Conservation (phyloP, 345 rosid species). For the Noccaea caerulescens region DNA sequence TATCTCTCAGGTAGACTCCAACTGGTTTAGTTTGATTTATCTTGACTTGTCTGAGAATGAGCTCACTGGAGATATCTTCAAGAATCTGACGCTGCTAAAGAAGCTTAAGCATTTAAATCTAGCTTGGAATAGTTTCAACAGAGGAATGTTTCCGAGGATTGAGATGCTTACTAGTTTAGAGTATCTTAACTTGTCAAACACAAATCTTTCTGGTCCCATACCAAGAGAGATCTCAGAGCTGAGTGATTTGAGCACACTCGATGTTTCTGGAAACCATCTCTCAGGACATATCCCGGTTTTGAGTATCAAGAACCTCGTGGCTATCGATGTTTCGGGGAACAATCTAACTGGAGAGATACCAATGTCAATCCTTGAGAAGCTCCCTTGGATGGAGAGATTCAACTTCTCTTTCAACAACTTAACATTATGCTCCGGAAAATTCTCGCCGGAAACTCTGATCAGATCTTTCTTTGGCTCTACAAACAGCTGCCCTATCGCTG, state of each 20-base stretch:
- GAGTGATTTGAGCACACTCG: slow-evolving; percentile 60
- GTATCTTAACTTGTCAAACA: slow-evolving; percentile 78
- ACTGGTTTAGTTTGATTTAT: slow-evolving; percentile 65
- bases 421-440: slow-evolving; percentile 63
- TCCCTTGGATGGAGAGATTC: slow-evolving; percentile 65
- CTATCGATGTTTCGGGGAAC: slow-evolving; percentile 77
- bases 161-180: slow-evolving; percentile 56
- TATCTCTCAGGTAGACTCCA: slow-evolving; percentile 79
- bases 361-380: slow-evolving; percentile 53
- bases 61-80: slow-evolving; percentile 70
- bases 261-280: slow-evolving; percentile 78
- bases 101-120: slow-evolving; percentile 78
- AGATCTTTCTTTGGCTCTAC: slow-evolving; percentile 65
- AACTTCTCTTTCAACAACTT: slow-evolving; percentile 93
- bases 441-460: slow-evolving; percentile 52
- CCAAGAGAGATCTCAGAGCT: slow-evolving; percentile 59
- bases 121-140: slow-evolving; percentile 73
- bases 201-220: slow-evolving; percentile 66
- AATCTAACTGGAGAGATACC: slow-evolving; percentile 87
- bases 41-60: slow-evolving; percentile 90
- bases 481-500: slow-evolving; percentile 89
- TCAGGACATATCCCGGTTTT: slow-evolving; percentile 61
- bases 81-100: slow-evolving; percentile 50
- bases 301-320: slow-evolving; percentile 52
- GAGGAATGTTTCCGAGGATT: slow-evolving; percentile 61